Percentiles rank a stretch among this genome's conserved stretches.
Conservation (phyloP, 2,329 filamentous ascomycete genomes). For the Ustilaginoidea virens region DNA sequence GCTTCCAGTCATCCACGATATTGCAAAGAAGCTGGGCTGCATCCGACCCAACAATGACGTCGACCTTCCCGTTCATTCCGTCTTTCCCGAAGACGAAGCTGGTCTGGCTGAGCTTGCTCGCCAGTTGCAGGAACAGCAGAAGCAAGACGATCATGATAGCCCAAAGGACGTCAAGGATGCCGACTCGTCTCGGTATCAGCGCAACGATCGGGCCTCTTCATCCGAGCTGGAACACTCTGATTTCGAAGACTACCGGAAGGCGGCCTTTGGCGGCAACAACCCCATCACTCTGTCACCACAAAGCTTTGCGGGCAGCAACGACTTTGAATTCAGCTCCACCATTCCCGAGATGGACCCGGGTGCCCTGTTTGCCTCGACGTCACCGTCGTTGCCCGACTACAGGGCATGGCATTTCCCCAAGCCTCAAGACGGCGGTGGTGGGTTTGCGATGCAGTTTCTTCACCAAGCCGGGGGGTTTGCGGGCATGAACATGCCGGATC, state of each 20-base stretch:
- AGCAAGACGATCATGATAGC: conserved; percentile 20
- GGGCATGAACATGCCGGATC: conserved; percentile 30
- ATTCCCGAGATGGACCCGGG: conserved; percentile 17
- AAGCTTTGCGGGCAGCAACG: conserved; percentile 27
- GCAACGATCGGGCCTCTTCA: conserved; percentile 31
- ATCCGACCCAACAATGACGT: conserved; percentile 47
- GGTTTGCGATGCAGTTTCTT: conserved; percentile 24
- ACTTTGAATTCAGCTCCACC: conserved; percentile 21
- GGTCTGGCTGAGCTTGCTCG: conserved; percentile 40
- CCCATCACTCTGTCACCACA: conserved; percentile 34
- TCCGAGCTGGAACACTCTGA: conserved; percentile 41
- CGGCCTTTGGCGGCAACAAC: conserved; percentile 25
- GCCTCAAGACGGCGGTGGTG: conserved; percentile 9
- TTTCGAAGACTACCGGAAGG: conserved; percentile 38
- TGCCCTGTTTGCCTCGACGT: conserved; percentile 19
- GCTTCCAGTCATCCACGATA: conserved; percentile 49
- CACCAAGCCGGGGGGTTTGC: conserved; percentile 23
- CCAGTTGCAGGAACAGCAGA: conserved; percentile 34
- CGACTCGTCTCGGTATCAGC: conserved; percentile 8
- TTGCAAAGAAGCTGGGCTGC: conserved; percentile 47
- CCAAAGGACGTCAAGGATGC: conserved; percentile 9
- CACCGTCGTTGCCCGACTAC: conserved; percentile 19
- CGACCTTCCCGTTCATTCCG: conserved; percentile 38
- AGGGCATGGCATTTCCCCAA: conserved; percentile 16
- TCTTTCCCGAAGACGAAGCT: conserved; percentile 46